Conservation (phyloP, 371 early-diverging fungal species). For the Apophysomyces ossiformis region DNA sequence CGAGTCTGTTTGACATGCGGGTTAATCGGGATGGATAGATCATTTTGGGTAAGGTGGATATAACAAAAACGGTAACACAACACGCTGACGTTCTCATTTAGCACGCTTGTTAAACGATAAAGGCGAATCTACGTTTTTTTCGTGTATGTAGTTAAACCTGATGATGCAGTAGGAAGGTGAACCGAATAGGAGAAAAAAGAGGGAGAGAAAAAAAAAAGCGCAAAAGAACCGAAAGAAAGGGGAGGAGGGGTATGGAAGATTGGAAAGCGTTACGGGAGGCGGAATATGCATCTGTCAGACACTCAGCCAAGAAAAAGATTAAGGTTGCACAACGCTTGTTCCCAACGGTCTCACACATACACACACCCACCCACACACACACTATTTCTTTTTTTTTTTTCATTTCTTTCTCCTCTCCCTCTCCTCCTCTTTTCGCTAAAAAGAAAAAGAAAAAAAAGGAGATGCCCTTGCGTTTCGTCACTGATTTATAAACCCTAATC, state of each 20-base stretch:
- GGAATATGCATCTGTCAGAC: too few species aligned
- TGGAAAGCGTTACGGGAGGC: background rate
- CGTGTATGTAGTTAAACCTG: slow-evolving; percentile 9
- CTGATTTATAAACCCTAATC: background rate
- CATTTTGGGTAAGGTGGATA: background rate
- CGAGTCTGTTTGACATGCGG: too few species aligned
- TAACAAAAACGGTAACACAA: background rate
- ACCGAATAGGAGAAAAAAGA: slow-evolving; percentile 7
- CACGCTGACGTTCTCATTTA: background rate
- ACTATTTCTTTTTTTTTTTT: slow-evolving; percentile 12
- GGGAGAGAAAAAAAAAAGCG: background rate
- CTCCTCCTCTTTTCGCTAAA: slow-evolving; percentile 6
- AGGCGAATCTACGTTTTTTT: background rate
- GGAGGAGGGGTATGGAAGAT: background rate
- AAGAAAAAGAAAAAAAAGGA: background rate
- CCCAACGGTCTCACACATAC: too few species aligned
- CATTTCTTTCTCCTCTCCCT: slow-evolving; percentile 12
- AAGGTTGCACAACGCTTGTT: background rate
- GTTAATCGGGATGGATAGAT: background rate
- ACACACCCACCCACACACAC: too few species aligned
- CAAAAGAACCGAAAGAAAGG: background rate
- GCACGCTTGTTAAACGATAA: slow-evolving; percentile 1
- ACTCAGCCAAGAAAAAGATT: background rate
- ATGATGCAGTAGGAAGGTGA: slow-evolving; percentile 7
- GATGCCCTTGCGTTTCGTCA: background rate